Conservation (phyloP, 495 filamentous ascomycete genomes). For the Neurospora sp. region DNA sequence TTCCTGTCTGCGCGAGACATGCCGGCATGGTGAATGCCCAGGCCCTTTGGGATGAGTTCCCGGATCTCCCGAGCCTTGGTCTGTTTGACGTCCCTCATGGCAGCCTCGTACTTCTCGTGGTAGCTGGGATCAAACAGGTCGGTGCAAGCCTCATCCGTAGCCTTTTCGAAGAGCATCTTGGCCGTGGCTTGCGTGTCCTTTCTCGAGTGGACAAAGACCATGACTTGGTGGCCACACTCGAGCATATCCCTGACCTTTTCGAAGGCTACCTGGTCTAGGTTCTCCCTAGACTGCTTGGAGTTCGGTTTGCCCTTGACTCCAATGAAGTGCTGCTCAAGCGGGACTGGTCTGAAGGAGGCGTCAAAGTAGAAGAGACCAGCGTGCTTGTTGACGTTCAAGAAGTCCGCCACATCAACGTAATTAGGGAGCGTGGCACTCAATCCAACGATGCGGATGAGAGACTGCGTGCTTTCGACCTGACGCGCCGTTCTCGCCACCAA, state of each 20-base stretch:
- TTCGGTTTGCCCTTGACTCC: conserved; percentile 88
- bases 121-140: conserved; percentile 73
- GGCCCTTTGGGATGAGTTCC: conserved; percentile 78
- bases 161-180: conserved; percentile 76
- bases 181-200: conserved; percentile 89
- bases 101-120: conserved; percentile 60
- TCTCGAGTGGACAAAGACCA: conserved; percentile 97
- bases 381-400: conserved; percentile 88
- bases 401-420: conserved; percentile 92
- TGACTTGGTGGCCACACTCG: conserved; percentile 78
- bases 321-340: conserved; percentile 94
- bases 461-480: conserved; percentile 96
- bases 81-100: conserved; percentile 68
- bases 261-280: conserved; percentile 74
- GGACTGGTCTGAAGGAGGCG: conserved; percentile 87
- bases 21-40: conserved; percentile 93
- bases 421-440: conserved; percentile 94
- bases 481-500: conserved; percentile 88
- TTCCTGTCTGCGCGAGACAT: conserved; percentile 91
- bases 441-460: conserved; percentile 89
- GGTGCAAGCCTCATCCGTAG: conserved; percentile 61
- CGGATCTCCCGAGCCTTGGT: conserved; percentile 76
- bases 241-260: conserved; percentile 96
- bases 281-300: conserved; percentile 68
- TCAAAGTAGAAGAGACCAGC: conserved; percentile 97